These are phyloP conservation scores for Rhododendron ovatum DNA, from an alignment of 148 eudicot genomes.

Conservation along the genomic window DNA sequence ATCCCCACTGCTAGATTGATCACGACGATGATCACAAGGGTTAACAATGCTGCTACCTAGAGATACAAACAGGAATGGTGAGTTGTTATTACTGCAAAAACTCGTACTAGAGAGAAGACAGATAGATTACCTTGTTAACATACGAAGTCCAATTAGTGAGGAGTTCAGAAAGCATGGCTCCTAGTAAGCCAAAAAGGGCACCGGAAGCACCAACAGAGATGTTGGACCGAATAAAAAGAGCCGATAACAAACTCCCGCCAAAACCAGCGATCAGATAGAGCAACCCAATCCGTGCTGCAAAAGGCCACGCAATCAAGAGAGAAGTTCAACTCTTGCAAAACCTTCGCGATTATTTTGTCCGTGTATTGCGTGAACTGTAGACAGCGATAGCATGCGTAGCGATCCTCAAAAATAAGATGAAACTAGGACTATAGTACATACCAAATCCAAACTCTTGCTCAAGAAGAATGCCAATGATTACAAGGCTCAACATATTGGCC, in stretches of 20 bases:
- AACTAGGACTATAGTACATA: conserved; percentile 24
- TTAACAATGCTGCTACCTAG: conserved; percentile 57
- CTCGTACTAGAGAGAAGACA: background rate
- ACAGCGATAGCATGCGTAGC: background rate
- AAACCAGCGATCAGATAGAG: conserved; percentile 76
- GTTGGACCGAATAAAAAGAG: conserved; percentile 63
- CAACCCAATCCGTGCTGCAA: conserved; percentile 70
- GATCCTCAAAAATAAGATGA: background rate
- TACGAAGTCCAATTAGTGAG: conserved; percentile 84
- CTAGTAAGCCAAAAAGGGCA: conserved; percentile 85
- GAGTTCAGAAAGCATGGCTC: conserved; percentile 92
- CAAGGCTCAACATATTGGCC: conserved; percentile 77
- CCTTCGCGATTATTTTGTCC: background rate
- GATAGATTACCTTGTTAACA: conserved; percentile 56
- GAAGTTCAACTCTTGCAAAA: background rate
- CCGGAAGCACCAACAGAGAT: conserved; percentile 97
- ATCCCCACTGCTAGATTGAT: conserved; percentile 73
- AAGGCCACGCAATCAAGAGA: conserved; percentile 7
- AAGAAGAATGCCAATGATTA: conserved; percentile 75
- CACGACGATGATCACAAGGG: conserved; percentile 58
- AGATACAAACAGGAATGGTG: conserved; percentile 7
- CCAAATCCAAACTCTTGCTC: conserved; percentile 88
- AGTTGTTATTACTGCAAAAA: background rate
- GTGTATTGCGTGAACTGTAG: background rate
- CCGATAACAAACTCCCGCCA: conserved; percentile 81